Percentiles rank a stretch among this genome's conserved stretches.
Evolutionary conservation across 768 basidiomycete species (phyloP).

Genomic region (Lactarius deliciosus): DNA sequence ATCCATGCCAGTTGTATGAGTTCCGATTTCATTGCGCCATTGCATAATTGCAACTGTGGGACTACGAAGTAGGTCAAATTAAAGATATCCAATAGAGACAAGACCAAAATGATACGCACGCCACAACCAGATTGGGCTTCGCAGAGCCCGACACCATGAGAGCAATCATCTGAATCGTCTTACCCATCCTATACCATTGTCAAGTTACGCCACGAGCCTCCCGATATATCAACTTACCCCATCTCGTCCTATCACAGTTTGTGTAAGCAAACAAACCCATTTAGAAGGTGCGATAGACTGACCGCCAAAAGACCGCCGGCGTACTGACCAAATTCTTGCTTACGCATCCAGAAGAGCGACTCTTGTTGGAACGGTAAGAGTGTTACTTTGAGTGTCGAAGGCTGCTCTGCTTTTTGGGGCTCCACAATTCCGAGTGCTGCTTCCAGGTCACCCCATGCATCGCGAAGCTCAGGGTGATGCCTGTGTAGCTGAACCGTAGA

Average conservation of each 20-base stretch:
- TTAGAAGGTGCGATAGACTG: conserved; percentile 33
- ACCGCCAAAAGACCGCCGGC: conserved; percentile 90
- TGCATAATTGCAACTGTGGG: conserved; percentile 61
- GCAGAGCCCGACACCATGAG: conserved; percentile 75
- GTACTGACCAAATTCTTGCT: conserved; percentile 88
- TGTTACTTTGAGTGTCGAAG: conserved; percentile 75
- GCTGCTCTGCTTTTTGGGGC: conserved; percentile 75
- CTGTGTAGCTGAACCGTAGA: conserved; percentile 57
- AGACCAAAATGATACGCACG: conserved; percentile 48
- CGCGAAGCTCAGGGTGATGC: conserved; percentile 76
- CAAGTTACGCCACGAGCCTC: conserved; percentile 16
- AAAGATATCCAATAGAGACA: neutral
- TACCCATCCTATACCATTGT: conserved; percentile 67
- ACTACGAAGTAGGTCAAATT: conserved; percentile 33
- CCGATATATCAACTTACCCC: conserved; percentile 56
- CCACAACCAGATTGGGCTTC: conserved; percentile 89
- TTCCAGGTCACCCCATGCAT: conserved; percentile 88
- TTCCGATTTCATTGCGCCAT: conserved; percentile 91
- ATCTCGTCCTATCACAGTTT: conserved; percentile 71
- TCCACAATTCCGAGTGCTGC: conserved; percentile 55
- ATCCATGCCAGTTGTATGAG: conserved; percentile 81
- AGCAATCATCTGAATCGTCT: conserved; percentile 96
- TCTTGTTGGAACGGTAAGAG: conserved; percentile 95
- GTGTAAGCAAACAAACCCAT: conserved; percentile 15
- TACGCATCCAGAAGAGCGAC: conserved; percentile 92